phyloP scores from a whole-genome alignment of 2,329 filamentous ascomycete species.

The Colletotrichum sp. region DNA sequence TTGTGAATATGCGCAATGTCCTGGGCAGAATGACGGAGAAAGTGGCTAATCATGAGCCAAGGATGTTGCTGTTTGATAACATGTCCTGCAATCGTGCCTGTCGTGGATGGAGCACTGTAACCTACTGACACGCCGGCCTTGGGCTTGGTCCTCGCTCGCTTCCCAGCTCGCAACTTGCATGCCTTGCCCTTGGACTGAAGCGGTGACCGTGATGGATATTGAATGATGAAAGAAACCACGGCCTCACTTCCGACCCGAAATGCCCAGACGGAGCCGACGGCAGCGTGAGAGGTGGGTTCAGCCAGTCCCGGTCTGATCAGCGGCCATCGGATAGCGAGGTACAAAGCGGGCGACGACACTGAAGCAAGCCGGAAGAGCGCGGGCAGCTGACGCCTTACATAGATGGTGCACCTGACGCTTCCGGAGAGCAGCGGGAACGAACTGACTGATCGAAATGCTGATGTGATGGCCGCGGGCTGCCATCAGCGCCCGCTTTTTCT shows the following conservation, averaged over 20 bases:
- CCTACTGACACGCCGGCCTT: not conserved
- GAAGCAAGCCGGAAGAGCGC: not conserved
- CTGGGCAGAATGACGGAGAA: not conserved
- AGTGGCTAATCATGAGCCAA: not conserved
- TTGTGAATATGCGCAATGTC: not conserved
- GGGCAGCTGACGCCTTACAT: not conserved
- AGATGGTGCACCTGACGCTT: not conserved
- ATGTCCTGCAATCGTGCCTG: not conserved
- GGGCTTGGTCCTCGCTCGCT: not conserved
- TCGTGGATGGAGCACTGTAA: not conserved
- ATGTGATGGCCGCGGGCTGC: not conserved
- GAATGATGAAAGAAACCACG: not conserved
- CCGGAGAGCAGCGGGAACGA: not conserved
- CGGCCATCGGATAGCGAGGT: not conserved
- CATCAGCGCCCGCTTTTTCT: slow-evolving; percentile 10
- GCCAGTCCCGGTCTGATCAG: not conserved
- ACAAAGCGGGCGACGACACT: not conserved
- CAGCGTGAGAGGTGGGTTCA: not conserved
- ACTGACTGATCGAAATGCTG: not conserved
- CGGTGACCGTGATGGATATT: not conserved
- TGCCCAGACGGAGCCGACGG: not conserved
- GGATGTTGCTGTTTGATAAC: not conserved
- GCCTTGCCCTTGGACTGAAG: not conserved
- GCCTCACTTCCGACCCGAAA: not conserved
- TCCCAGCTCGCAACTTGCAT: not conserved